A percentile compares a stretch with the other conserved stretches of the same genome.
phyloP scores from a whole-genome alignment of 1,284 basidiomycete genomes.

The Marasmius oreades region DNA sequence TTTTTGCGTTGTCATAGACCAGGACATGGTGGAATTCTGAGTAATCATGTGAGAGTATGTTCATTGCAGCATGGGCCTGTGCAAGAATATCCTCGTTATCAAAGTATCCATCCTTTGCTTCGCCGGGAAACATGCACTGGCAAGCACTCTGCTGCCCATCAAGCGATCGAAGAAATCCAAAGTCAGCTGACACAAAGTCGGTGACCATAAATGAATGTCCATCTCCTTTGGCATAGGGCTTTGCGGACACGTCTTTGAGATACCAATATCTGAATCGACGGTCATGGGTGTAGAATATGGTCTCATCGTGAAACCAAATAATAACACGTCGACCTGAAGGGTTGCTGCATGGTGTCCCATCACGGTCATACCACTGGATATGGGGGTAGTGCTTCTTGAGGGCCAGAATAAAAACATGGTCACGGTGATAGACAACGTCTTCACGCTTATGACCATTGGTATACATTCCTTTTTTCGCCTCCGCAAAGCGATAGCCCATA shows the following conservation, averaged over 20 bases:
- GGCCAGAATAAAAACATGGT: no score
- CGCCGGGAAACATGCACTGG: slow-evolving; percentile 26
- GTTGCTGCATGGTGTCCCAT: background rate
- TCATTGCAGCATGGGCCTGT: slow-evolving; percentile 24
- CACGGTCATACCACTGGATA: background rate
- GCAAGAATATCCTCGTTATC: slow-evolving; percentile 22
- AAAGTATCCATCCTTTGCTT: slow-evolving; percentile 29
- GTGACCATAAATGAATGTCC: slow-evolving; percentile 31
- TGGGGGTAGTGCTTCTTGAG: background rate
- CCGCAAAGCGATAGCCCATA: slow-evolving; percentile 19
- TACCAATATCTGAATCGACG: slow-evolving; percentile 18
- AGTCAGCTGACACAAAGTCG: slow-evolving; percentile 30
- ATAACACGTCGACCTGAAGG: slow-evolving; percentile 4
- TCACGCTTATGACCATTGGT: slow-evolving; percentile 4
- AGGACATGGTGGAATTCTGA: slow-evolving; percentile 26
- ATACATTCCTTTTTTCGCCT: slow-evolving; percentile 8
- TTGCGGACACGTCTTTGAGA: slow-evolving; percentile 17
- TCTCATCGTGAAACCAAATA: slow-evolving; percentile 25
- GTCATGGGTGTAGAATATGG: slow-evolving; percentile 30
- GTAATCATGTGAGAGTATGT: slow-evolving; percentile 24
- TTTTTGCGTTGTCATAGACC: slow-evolving; percentile 33
- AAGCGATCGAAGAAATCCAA: slow-evolving; percentile 13
- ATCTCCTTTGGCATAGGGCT: slow-evolving; percentile 24
- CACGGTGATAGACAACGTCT: slow-evolving; percentile 2
- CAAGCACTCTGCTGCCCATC: slow-evolving; percentile 18